Conservation (phyloP, 2,329 filamentous ascomycete genomes). For the Claviceps sp. region DNA sequence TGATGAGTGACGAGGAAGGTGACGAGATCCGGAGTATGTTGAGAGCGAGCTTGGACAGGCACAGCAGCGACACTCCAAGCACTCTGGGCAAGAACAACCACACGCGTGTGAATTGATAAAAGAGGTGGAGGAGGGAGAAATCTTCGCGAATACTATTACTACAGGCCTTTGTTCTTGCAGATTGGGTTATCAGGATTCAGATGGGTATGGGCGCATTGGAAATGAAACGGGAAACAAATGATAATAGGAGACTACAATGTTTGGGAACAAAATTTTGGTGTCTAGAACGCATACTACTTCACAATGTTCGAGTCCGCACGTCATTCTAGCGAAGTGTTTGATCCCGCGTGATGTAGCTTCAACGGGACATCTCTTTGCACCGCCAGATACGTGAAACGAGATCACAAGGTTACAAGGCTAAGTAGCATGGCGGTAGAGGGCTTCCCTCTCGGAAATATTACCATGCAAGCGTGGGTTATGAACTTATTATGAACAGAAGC, state of each 20-base stretch:
- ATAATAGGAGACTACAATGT: too few species aligned
- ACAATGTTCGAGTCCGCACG: too few species aligned
- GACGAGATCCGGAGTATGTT: constrained; percentile 31
- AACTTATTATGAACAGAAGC: too few species aligned
- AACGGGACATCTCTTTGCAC: too few species aligned
- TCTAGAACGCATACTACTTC: neutral
- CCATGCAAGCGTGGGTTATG: too few species aligned
- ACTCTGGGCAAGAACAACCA: constrained; percentile 22
- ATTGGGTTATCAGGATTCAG: neutral
- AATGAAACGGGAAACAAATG: too few species aligned
- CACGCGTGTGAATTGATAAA: constrained; percentile 10
- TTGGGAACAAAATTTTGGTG: neutral
- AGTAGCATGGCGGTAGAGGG: too few species aligned
- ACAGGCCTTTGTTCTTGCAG: neutral
- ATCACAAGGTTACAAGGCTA: too few species aligned
- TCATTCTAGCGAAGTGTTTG: too few species aligned
- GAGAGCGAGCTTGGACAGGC: constrained; percentile 17
- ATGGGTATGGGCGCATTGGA: neutral
- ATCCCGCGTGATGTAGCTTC: too few species aligned
- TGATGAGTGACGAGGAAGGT: constrained; percentile 82
- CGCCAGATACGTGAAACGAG: too few species aligned
- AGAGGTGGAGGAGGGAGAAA: neutral
- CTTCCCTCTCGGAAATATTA: too few species aligned
- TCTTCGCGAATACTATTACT: neutral
- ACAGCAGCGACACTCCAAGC: constrained; percentile 29